Evolutionary conservation across 1,284 basidiomycete species (phyloP), one percentile per base, ranked within the genome.

Genomic region (Dichomitus squalens): DNA sequence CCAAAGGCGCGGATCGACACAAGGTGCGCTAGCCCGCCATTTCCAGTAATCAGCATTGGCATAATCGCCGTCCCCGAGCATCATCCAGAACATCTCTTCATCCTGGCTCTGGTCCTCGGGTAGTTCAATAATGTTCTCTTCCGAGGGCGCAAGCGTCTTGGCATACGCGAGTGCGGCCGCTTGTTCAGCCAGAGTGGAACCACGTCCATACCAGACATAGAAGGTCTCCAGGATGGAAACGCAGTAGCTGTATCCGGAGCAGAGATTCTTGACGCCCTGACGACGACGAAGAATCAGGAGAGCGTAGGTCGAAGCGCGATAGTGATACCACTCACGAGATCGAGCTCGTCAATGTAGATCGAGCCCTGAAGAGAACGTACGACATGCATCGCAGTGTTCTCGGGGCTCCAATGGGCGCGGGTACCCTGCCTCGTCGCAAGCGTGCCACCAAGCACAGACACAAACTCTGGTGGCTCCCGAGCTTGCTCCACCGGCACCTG

Each of bases 41-140:
- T 72, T 80, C 90, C 90, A 93, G 69, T 92, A 87, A 64, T 91
- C 83, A 1, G 90, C 90, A 44, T 80, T 84, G 4, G 89, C 89
- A 68, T 86, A 90, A 2, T 79, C 79, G 0, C 84, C 83, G 21
- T 90, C 82, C 8, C 90, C 90, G 9, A 93, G 76, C 44, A 89
- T 81, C 83, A 90, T 86, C 88, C 90, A 91, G 67, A 93, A 92
- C 81, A 92, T 85, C 55, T 91, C 88, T 54, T 91, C 87, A 25
- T 79, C 72, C 25, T 81, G 79, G 51, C 79, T 80, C 63, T 83
- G 79, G n/a, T 83, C 83, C 66, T 92, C 88, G 2, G 69, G 64
- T 7, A 91, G 76, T 58, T 88, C 85, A 7, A 82, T 71, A 21
- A 84, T 72, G 11, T 69, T 70, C 3, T 72, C 72, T 3, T 75